Evolutionary conservation across 2,329 filamentous ascomycete genomes (phyloP).

Genomic region (Aureobasidium namibiae): DNA sequence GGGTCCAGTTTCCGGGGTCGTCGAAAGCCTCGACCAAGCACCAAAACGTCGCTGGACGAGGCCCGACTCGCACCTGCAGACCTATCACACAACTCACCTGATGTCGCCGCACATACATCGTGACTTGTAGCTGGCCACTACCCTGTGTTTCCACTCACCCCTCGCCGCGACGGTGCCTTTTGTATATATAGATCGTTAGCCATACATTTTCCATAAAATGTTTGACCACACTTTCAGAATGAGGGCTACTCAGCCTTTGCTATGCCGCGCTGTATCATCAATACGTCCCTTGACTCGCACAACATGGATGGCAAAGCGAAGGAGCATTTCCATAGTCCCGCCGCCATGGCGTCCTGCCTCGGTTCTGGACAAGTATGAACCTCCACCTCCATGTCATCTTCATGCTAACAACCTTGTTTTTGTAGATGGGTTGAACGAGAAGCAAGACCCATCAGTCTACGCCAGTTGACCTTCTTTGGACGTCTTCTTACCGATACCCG

Average conservation of each 20-base stretch:
- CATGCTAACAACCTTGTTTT: conserved; percentile 5
- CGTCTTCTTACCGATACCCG: conserved; percentile 84
- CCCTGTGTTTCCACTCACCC: not conserved
- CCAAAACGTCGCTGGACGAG: not conserved
- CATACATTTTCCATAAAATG: not conserved
- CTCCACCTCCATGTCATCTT: not conserved
- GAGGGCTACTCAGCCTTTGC: conserved; percentile 2
- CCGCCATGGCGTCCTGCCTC: conserved; percentile 52
- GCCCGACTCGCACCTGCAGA: not conserved
- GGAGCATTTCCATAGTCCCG: conserved; percentile 22
- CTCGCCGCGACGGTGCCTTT: not conserved
- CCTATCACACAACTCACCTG: conserved; percentile 7
- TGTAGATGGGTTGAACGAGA: conserved; percentile 84
- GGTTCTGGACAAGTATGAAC: conserved; percentile 50
- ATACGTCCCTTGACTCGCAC: conserved; percentile 6
- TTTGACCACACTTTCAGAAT: not conserved
- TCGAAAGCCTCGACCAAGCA: not conserved
- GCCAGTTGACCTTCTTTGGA: conserved; percentile 95
- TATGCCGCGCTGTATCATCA: not conserved
- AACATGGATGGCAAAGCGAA: conserved; percentile 6
- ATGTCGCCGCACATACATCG: not conserved
- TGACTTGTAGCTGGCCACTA: not conserved
- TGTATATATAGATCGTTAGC: not conserved
- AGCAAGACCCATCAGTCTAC: conserved; percentile 88
- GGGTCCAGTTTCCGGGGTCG: not conserved